These are phyloP conservation scores for Tolypocladium tundrense DNA, from an alignment of 2,329 filamentous ascomycete species.

Conservation along the genomic window DNA sequence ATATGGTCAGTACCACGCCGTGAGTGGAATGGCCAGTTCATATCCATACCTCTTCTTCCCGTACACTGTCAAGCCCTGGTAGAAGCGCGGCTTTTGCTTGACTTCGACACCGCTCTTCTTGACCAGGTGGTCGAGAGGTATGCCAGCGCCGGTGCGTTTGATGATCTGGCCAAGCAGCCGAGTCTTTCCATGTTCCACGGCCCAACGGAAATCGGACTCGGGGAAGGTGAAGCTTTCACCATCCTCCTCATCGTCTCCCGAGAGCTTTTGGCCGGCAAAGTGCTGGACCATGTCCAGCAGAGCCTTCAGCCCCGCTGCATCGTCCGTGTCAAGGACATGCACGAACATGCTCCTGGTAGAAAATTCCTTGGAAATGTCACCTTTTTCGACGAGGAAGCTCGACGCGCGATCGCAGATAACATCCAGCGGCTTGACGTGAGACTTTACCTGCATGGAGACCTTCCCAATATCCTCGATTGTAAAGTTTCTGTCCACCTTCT, in stretches of 20 bases:
- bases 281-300: constrained; percentile 44
- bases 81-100: constrained; percentile 57
- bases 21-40: neutral
- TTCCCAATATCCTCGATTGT: constrained; percentile 70
- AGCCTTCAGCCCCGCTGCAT: constrained; percentile 42
- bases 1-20: constrained; percentile 5
- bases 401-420: constrained; percentile 35
- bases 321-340: constrained; percentile 41
- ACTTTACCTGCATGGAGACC: constrained; percentile 58
- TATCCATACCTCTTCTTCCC: constrained; percentile 50
- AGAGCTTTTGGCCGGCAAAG: constrained; percentile 27
- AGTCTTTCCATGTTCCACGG: constrained; percentile 37
- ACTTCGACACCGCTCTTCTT: constrained; percentile 54
- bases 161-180: constrained; percentile 55
- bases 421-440: constrained; percentile 41
- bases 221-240: constrained; percentile 27
- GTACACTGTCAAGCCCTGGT: constrained; percentile 67
- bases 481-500: constrained; percentile 55
- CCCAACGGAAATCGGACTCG: constrained; percentile 28
- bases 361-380: constrained; percentile 8
- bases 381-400: constrained; percentile 21
- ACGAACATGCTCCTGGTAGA: constrained; percentile 20
- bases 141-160: constrained; percentile 53
- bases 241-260: constrained; percentile 22
- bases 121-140: constrained; percentile 58